Evolutionary conservation across 2,329 filamentous ascomycete species (phyloP).

Genomic region (Berkeleyomyces basicola): DNA sequence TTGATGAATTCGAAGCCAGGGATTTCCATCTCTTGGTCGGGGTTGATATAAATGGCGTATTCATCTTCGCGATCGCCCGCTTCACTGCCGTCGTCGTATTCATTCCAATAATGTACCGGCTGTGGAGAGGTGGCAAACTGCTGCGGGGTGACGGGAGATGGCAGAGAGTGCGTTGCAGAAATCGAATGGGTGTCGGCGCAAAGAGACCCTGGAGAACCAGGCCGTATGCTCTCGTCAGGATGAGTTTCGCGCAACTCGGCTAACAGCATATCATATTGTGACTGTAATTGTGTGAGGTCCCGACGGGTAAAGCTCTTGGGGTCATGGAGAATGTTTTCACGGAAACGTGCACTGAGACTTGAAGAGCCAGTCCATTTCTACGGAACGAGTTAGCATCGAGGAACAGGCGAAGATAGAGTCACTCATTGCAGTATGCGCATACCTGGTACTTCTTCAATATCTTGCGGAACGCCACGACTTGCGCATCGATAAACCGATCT

Average conservation of each 20-base stretch:
- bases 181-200: constrained; percentile 15
- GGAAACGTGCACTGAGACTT: constrained; percentile 47
- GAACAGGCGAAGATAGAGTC: neutral
- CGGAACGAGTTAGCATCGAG: neutral
- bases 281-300: constrained; percentile 39
- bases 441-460: constrained; percentile 71
- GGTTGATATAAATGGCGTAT: constrained; percentile 62
- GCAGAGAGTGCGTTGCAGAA: neutral
- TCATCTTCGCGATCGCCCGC: constrained; percentile 39
- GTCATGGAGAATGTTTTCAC: constrained; percentile 44
- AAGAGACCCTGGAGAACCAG: constrained; percentile 24
- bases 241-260: constrained; percentile 29
- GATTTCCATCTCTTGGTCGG: constrained; percentile 42
- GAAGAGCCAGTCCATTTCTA: constrained; percentile 70
- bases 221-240: constrained; percentile 23
- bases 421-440: constrained; percentile 16
- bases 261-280: constrained; percentile 34
- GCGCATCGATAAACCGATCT: constrained; percentile 55
- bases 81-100: constrained; percentile 71
- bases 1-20: constrained; percentile 47
- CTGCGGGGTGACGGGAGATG: constrained; percentile 16
- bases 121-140: neutral
- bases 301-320: constrained; percentile 56
- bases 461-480: constrained; percentile 63
- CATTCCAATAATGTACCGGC: constrained; percentile 55